phyloP scores from a whole-genome alignment of 164 flowering plant species.

The Macadamia tetraphylla region DNA sequence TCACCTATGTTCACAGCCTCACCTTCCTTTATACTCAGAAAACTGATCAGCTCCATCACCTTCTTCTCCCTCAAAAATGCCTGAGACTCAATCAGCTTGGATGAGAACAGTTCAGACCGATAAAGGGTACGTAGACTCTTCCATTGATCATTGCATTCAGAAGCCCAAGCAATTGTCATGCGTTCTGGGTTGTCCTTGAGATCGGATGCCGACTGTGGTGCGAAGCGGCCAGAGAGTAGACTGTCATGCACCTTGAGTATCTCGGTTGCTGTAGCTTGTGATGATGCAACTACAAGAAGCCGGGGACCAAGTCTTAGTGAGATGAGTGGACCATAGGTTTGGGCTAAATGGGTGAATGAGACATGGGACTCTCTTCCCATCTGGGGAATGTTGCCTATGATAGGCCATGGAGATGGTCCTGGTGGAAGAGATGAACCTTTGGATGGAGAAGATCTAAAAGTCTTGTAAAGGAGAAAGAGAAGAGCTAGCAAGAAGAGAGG shows the following conservation, averaged over 20 bases:
- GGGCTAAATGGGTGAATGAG: constrained; percentile 16
- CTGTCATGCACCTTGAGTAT: constrained; percentile 34
- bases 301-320: constrained; percentile 24
- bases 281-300: constrained; percentile 24
- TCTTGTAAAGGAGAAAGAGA: constrained; percentile 6
- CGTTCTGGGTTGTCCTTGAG: neutral
- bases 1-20: constrained; percentile 19
- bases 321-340: constrained; percentile 28
- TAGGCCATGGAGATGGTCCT: constrained; percentile 32
- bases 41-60: constrained; percentile 15
- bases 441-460: neutral
- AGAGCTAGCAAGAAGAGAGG: neutral
- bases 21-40: constrained; percentile 9
- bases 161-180: constrained; percentile 16
- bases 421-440: constrained; percentile 19
- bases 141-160: constrained; percentile 23
- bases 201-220: neutral
- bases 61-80: constrained; percentile 19
- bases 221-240: constrained; percentile 18
- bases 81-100: constrained; percentile 18
- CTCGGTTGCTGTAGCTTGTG: constrained; percentile 26
- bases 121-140: constrained; percentile 19
- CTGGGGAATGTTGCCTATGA: constrained; percentile 26
- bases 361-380: constrained; percentile 23
- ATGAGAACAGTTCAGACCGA: constrained; percentile 25